phyloP scores from a whole-genome alignment of 2,329 filamentous ascomycete species.

The Lecanicillium sp. region DNA sequence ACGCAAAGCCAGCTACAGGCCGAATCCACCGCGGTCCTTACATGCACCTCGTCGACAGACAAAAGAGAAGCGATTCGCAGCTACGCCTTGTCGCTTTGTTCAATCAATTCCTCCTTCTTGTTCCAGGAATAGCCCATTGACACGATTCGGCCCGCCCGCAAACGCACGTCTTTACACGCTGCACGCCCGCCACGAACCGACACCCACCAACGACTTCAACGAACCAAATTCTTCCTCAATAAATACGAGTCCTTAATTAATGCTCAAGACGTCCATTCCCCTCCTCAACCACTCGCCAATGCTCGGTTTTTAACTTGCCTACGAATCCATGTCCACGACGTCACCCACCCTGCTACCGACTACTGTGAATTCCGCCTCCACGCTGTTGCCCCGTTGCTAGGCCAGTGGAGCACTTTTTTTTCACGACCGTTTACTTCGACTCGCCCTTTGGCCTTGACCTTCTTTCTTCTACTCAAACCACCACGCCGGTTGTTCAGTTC shows the following conservation, averaged over 20 bases:
- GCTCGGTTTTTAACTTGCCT: background rate
- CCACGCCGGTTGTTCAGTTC: constrained; percentile 16
- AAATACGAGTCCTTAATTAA: constrained; percentile 1
- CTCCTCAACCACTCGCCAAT: background rate
- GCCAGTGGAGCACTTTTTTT: constrained; percentile 14
- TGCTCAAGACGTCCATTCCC: background rate
- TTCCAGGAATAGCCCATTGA: background rate
- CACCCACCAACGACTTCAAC: background rate
- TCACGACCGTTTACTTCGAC: constrained; percentile 13
- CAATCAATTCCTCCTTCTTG: background rate
- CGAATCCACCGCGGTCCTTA: no score
- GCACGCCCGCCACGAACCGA: background rate
- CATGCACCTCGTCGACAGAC: background rate
- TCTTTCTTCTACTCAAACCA: constrained; percentile 5
- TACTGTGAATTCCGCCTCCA: constrained; percentile 17
- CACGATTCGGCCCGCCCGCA: no score
- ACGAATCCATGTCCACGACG: constrained; percentile 9
- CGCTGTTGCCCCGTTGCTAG: constrained; percentile 16
- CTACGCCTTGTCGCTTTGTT: no score
- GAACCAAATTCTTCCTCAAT: background rate
- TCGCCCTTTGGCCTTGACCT: background rate
- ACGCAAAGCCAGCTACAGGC: constrained; percentile 5
- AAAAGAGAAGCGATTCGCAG: background rate
- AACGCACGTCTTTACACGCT: background rate
- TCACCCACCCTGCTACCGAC: constrained; percentile 21